Evolutionary conservation across 2,329 filamentous ascomycete genomes (phyloP).

Genomic region (Sclerotinia sclerotiorum): DNA sequence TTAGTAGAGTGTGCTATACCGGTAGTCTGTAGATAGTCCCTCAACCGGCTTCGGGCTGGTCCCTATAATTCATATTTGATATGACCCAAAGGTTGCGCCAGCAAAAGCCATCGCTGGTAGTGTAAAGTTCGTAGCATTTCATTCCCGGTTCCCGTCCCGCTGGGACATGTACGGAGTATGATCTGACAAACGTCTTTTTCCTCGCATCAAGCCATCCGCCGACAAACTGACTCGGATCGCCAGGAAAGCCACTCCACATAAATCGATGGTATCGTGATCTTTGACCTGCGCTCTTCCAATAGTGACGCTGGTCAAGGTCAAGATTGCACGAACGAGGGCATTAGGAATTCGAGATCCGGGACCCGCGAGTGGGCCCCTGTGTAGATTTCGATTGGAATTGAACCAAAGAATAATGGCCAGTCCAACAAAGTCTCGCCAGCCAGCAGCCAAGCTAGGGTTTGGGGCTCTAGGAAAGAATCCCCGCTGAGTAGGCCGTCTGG

Average conservation of each 20-base stretch:
- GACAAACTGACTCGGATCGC: slow-evolving; percentile 9
- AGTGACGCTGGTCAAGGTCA: slow-evolving; percentile 11
- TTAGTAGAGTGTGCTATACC: not conserved
- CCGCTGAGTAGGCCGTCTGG: slow-evolving; percentile 18
- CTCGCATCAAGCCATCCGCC: slow-evolving; percentile 9
- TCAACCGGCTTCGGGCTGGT: not conserved
- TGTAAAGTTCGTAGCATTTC: slow-evolving; percentile 5
- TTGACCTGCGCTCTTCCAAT: slow-evolving; percentile 15
- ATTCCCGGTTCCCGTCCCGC: slow-evolving; percentile 13
- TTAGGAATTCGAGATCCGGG: slow-evolving; percentile 19
- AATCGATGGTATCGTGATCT: slow-evolving; percentile 18
- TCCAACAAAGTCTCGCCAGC: slow-evolving; percentile 3
- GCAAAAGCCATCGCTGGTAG: slow-evolving; percentile 8
- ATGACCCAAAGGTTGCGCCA: not conserved
- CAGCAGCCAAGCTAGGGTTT: slow-evolving; percentile 11
- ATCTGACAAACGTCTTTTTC: slow-evolving; percentile 6
- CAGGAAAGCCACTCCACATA: slow-evolving; percentile 17
- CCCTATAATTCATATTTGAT: not conserved
- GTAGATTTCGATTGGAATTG: slow-evolving; percentile 23
- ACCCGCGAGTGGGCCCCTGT: slow-evolving; percentile 25
- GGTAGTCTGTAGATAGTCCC: not conserved
- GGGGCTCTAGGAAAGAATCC: slow-evolving; percentile 19
- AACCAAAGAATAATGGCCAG: slow-evolving; percentile 2
- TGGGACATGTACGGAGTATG: slow-evolving; percentile 4
- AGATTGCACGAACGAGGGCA: slow-evolving; percentile 17